Evolutionary conservation across 768 basidiomycete genomes (phyloP).

Genomic region (Leucosporidium yakuticum): DNA sequence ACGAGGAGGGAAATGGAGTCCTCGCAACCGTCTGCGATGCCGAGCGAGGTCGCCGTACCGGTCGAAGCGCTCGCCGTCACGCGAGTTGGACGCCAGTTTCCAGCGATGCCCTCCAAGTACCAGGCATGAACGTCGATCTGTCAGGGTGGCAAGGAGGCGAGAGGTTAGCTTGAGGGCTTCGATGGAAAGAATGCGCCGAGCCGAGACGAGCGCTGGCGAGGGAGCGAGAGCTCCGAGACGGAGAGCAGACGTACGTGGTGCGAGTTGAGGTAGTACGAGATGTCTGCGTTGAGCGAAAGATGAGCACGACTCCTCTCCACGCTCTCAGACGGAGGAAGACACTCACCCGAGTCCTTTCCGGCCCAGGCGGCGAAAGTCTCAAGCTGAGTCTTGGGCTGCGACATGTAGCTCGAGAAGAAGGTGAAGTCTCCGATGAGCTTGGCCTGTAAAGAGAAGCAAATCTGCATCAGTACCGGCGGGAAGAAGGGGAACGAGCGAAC

Average conservation of each 20-base stretch:
- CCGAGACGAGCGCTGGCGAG: no score
- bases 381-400: conserved; percentile 88
- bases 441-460: not conserved
- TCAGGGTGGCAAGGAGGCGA: no score
- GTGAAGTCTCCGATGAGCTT: conserved; percentile 40
- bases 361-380: conserved; percentile 95
- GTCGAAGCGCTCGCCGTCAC: conserved; percentile 86
- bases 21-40: conserved; percentile 46
- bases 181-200: no score
- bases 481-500: conserved; percentile 11
- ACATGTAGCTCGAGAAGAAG: conserved; percentile 97
- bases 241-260: conserved; percentile 53
- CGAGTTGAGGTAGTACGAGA: conserved; percentile 91
- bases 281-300: conserved; percentile 64
- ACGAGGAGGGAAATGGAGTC: conserved; percentile 92
- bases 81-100: conserved; percentile 45
- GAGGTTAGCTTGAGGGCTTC: no score
- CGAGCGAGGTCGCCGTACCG: conserved; percentile 65
- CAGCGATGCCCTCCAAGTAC: conserved; percentile 46
- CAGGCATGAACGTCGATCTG: conserved; percentile 71
- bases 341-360: conserved; percentile 49
- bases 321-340: not conserved
- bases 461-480: not conserved
- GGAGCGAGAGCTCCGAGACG: no score
- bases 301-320: not conserved